Conservation (phyloP, 2,329 filamentous ascomycete species). For the Domatiomyces globalis region DNA sequence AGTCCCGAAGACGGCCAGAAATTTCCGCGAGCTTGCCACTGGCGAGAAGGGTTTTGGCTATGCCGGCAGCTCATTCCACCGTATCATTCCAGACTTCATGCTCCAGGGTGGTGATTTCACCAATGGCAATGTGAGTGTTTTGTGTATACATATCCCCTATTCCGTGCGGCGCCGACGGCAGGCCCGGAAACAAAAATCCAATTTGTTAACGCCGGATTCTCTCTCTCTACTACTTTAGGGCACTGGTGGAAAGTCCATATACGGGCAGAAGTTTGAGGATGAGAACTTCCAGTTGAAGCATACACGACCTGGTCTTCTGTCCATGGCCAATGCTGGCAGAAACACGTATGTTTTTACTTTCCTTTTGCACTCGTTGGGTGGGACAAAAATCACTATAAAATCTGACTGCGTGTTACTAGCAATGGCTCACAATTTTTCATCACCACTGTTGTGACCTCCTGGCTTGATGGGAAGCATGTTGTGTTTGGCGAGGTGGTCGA, state of each 20-base stretch:
- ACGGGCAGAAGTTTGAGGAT: constrained; percentile 51
- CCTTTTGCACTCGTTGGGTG: no score
- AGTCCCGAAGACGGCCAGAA: constrained; percentile 44
- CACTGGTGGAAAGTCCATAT: constrained; percentile 55
- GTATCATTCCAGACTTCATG: constrained; percentile 58
- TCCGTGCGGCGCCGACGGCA: no score
- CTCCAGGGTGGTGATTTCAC: constrained; percentile 58
- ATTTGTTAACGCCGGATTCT: no score
- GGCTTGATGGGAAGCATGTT: constrained; percentile 51
- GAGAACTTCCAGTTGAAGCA: constrained; percentile 62
- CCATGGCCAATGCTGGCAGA: constrained; percentile 49
- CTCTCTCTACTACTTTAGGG: constrained; percentile 20
- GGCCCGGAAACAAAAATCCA: no score
- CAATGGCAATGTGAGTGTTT: constrained; percentile 33
- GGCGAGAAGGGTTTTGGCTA: constrained; percentile 56
- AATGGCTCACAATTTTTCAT: constrained; percentile 53
- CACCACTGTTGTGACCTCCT: constrained; percentile 46
- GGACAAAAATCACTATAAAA: no score
- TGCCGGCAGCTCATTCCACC: constrained; percentile 53
- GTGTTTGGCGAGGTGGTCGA: constrained; percentile 57
- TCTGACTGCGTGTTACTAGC: background rate
- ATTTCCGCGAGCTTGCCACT: constrained; percentile 50
- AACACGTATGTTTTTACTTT: constrained; percentile 5
- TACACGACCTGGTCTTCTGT: constrained; percentile 48
- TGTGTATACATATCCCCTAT: no score